These are phyloP conservation scores for Trametes sanguinea DNA, from an alignment of 768 basidiomycete genomes.

Conservation along the genomic window DNA sequence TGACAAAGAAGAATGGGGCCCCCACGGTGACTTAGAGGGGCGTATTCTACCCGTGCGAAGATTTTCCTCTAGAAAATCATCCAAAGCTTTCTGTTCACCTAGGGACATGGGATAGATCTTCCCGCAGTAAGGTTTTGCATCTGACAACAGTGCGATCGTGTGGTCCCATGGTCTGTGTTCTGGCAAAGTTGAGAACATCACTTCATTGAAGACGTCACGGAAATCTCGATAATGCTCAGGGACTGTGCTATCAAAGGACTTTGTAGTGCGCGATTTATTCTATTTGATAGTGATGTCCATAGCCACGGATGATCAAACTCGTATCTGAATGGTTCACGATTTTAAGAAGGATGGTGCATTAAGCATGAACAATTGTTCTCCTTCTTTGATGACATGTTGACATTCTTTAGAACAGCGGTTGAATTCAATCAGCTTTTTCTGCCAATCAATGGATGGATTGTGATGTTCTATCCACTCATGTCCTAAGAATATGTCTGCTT, in stretches of 20 bases:
- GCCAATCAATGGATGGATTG: constrained; percentile 25
- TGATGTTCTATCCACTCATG: constrained; percentile 22
- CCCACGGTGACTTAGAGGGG: constrained; percentile 23
- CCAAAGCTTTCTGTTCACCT: constrained; percentile 15
- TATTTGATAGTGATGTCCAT: background rate
- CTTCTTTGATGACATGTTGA: background rate
- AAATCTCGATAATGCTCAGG: constrained; percentile 30
- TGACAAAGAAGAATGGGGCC: constrained; percentile 35
- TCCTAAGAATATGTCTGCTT: constrained; percentile 2
- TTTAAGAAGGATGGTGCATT: constrained; percentile 11
- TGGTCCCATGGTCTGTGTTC: constrained; percentile 37
- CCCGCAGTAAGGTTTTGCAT: constrained; percentile 22
- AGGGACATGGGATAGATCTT: constrained; percentile 22
- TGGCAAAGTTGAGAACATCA: constrained; percentile 33
- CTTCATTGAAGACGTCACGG: constrained; percentile 30
- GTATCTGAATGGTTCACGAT: background rate
- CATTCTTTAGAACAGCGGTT: constrained; percentile 3
- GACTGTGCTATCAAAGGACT: background rate
- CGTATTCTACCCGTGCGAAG: constrained; percentile 21
- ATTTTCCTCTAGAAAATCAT: constrained; percentile 27
- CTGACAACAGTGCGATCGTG: constrained; percentile 35
- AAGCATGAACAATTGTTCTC: background rate
- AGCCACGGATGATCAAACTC: background rate
- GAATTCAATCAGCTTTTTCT: constrained; percentile 1
- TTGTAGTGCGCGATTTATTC: constrained; percentile 1